Base-by-base conservation (phyloP, 345 rosid genomes). In the Clausena lansium region DNA sequence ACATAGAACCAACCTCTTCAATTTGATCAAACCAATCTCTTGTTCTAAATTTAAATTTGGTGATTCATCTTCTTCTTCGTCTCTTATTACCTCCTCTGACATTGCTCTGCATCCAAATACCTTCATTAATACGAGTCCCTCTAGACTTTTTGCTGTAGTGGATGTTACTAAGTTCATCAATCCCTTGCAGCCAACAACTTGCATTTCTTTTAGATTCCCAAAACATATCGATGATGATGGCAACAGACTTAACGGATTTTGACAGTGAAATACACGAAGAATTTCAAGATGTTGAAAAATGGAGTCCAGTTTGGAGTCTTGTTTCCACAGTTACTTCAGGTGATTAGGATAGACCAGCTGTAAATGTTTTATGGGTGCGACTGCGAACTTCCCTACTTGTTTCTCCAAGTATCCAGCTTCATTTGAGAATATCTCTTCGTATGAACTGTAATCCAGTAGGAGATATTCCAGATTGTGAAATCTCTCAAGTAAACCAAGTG, bases 391-490 rank as follows among this genome's bases (percentile, higher is more conserved):
- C 13, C 20, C 54, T 1, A 6, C 41, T 4, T 54, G 17, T 28
- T 28, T 57, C 72, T 73, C 36, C 22, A 10, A 50, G 60, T 19
- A 61, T 65, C 54, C n/a, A n/a, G n/a, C 71, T 77, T 28, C 71
- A 50, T 0, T n/a, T n/a, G 45, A 20, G 28, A 81, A 73, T 6
- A 80, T 27, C 78, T 52, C 76, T 63, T 75, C 25, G 30, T 72
- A 67, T 24, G 7, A n/a, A 61, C 60, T 59, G 45, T 9, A 0
- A 0, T 0, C 0, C 2, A 80, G 35, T 9, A 2, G 0, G 33
- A 82, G 76, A 9, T n/a, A 4, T 38, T 80, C 39, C 71, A 85
- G 28, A 54, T 77, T 74, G 4, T 20, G 47, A n/a, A n/a, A n/a
- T n/a, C n/a, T n/a, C n/a, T n/a, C n/a, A n/a, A n/a, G n/a, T n/a